Evolutionary conservation across 2,329 filamentous ascomycete genomes (phyloP).

Genomic region (Cordyceps militaris): DNA sequence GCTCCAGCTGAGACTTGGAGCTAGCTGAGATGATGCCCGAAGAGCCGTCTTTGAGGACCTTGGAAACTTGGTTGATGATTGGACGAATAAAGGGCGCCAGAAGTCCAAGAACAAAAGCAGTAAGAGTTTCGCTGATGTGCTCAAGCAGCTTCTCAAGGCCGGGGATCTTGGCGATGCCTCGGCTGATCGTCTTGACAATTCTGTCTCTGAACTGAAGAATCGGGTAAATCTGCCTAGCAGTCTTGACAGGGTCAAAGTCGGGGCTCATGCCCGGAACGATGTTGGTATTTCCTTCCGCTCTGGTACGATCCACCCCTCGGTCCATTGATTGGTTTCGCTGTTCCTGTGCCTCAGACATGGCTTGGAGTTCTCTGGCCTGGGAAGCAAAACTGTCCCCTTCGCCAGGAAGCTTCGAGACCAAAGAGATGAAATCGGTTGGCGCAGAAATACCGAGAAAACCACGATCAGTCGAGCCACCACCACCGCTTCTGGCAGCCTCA

Average conservation of each 20-base stretch:
- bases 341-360: slow-evolving; percentile 55
- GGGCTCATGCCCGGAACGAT: slow-evolving; percentile 68
- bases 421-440: slow-evolving; percentile 56
- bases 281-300: slow-evolving; percentile 42
- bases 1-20: slow-evolving; percentile 68
- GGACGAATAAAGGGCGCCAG: slow-evolving; percentile 88
- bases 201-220: slow-evolving; percentile 91
- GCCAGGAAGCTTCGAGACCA: slow-evolving; percentile 69
- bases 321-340: slow-evolving; percentile 39
- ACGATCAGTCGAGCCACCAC: slow-evolving; percentile 26
- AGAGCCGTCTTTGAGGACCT: slow-evolving; percentile 78
- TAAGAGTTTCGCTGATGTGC: slow-evolving; percentile 87
- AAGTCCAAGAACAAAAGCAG: slow-evolving; percentile 83
- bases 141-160: slow-evolving; percentile 86
- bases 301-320: slow-evolving; percentile 24
- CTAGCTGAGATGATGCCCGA: slow-evolving; percentile 62
- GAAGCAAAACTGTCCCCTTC: slow-evolving; percentile 58
- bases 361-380: slow-evolving; percentile 58
- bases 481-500: slow-evolving; percentile 38
- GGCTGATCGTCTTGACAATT: slow-evolving; percentile 80
- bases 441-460: slow-evolving; percentile 36
- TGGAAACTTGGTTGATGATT: slow-evolving; percentile 80
- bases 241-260: slow-evolving; percentile 71
- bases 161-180: slow-evolving; percentile 83
- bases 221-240: slow-evolving; percentile 79